Percentiles rank a stretch among this genome's conserved stretches.
Evolutionary conservation across 441 rosid genomes (phyloP).

Genomic region (Biscutella laevigata): DNA sequence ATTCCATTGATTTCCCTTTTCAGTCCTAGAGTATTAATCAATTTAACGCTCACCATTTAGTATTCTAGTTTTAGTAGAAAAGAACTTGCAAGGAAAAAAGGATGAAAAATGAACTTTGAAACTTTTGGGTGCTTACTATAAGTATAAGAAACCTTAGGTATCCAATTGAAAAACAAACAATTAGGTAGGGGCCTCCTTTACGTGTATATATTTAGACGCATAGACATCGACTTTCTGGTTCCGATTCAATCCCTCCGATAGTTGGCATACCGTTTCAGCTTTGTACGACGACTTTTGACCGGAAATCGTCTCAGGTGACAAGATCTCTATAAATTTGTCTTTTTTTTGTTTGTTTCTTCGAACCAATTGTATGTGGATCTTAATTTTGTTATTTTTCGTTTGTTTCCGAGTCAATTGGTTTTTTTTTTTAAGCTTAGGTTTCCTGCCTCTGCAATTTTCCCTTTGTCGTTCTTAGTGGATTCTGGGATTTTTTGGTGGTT

Average conservation of each 20-base stretch:
- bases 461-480: neutral
- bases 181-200: neutral
- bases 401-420: constrained; percentile 5
- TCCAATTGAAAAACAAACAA: neutral
- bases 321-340: neutral
- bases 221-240: neutral
- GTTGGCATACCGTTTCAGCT: neutral
- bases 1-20: neutral
- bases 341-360: neutral
- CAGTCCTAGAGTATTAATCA: neutral
- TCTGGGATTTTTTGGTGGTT: neutral
- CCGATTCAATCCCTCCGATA: constrained; percentile 1
- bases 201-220: neutral
- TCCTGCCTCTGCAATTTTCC: neutral
- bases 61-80: neutral
- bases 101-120: neutral
- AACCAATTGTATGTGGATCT: neutral
- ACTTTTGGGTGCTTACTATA: neutral
- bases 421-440: constrained; percentile 9
- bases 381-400: neutral
- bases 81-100: neutral
- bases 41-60: neutral
- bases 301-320: constrained; percentile 4
- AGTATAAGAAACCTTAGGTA: neutral
- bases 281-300: constrained; percentile 6